Percentiles rank a stretch among this genome's conserved stretches.
Conservation (phyloP, 2,329 filamentous ascomycete species). For the Elsinoe ampelina region DNA sequence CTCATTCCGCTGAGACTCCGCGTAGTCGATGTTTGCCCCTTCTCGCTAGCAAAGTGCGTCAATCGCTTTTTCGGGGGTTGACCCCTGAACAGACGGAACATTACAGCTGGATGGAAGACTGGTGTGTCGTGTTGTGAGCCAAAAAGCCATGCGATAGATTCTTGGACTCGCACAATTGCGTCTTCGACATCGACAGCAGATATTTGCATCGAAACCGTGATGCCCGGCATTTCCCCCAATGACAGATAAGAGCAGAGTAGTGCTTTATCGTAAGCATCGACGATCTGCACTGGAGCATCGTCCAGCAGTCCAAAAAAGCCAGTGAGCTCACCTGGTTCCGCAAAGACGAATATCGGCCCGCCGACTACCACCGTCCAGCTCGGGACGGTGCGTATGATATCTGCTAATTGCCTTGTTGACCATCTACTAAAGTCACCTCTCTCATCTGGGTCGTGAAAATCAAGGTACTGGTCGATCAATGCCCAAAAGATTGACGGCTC, state of each 20-base stretch:
- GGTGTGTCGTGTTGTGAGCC: background rate
- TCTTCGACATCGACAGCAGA: background rate
- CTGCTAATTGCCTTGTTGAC: background rate
- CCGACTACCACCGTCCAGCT: background rate
- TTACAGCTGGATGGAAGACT: background rate
- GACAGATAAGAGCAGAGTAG: background rate
- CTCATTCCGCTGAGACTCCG: no score
- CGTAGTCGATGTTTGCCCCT: no score
- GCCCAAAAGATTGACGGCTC: background rate
- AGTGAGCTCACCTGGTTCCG: background rate
- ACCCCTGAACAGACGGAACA: background rate
- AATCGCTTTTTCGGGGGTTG: background rate
- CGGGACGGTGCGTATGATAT: background rate
- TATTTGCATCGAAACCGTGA: background rate
- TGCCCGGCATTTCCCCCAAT: background rate
- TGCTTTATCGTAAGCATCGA: background rate
- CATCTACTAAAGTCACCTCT: background rate
- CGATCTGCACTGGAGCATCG: background rate
- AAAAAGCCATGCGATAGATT: background rate
- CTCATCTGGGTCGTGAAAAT: background rate
- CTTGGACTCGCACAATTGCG: background rate
- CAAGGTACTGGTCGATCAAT: background rate
- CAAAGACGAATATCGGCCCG: background rate
- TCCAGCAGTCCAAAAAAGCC: background rate
- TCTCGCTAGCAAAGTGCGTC: no score